Evolutionary conservation across 495 filamentous ascomycete genomes (phyloP), one percentile per base, ranked within the genome.

Genomic region (Annulohypoxylon stygium): DNA sequence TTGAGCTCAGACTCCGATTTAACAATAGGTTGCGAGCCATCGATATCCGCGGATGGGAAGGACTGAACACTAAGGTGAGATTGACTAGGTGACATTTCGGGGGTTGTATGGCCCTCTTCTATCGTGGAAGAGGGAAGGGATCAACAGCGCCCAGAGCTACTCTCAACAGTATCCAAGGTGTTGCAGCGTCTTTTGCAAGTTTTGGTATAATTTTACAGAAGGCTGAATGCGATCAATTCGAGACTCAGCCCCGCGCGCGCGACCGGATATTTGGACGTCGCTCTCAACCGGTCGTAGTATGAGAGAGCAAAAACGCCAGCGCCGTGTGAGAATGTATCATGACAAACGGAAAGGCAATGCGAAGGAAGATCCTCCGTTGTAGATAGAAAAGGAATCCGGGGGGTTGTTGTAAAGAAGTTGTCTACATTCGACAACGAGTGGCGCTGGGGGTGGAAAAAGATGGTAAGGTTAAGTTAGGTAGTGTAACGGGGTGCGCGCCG

Each of bases 61-160:
- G 78, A 75, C 54, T 74, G 70, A 61, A 55, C 67, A 61, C 73
- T 74, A 68, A 73, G 70, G 69, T 77, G 69, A 74, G 76, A 59
- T 72, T 79, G 71, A 63, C 68, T 70, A 60, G 74, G 74, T 76
- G 77, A 76, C 78, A 80, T 80, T 75, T 76, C 65, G 61, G 65
- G 67, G 55, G 51, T 62, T 73, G 45, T 59, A 30, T 39, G 54
- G 36, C 36, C 61, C 54, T 61, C 41, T 64, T 57, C 43, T 54
- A 60, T 57, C 71, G 60, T 60, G 43, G 50, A 71, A 67, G 63
- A 60, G 37, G 75, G 61, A 70, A 71, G 62, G 60, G 74, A 76
- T 76, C 67, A 76, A 74, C 72, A 62, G 58, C 67, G 71, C 57
- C 57, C 45, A 70, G 62, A 34, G 71, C 58, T 74, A 66, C 71